Evolutionary conservation across 768 basidiomycete species (phyloP).

Genomic region (Hypsizygus marmoreus): DNA sequence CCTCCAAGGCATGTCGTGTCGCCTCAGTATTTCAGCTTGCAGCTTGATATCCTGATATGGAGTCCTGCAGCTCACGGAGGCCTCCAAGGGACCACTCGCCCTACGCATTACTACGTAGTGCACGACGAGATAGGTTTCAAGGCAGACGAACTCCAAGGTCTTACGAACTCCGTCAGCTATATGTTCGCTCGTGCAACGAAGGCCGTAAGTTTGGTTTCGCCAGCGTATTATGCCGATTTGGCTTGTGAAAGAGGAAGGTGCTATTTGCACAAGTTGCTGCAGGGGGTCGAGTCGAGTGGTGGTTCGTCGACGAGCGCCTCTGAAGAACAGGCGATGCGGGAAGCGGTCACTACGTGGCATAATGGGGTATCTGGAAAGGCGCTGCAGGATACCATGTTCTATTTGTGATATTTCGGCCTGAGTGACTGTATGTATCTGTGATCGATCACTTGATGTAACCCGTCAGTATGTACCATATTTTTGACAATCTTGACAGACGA

Average conservation of each 20-base stretch:
- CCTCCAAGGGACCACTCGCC: conserved; percentile 69
- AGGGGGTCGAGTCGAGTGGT: conserved; percentile 41
- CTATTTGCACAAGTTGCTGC: conserved; percentile 74
- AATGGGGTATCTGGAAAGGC: conserved; percentile 48
- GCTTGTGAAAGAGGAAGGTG: conserved; percentile 65
- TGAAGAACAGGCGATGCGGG: conserved; percentile 52
- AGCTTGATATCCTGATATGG: background rate
- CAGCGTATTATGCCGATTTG: conserved; percentile 83
- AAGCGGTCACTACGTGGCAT: conserved; percentile 59
- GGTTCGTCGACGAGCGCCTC: conserved; percentile 35
- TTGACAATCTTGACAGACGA: too few relatives aligned
- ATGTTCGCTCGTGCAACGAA: conserved; percentile 87
- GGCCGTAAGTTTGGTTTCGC: conserved; percentile 79
- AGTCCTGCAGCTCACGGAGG: conserved; percentile 62
- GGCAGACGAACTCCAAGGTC: conserved; percentile 69
- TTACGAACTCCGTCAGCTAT: conserved; percentile 74
- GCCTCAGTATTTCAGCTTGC: background rate
- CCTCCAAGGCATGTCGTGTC: conserved; percentile 50
- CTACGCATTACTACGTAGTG: conserved; percentile 82
- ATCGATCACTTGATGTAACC: too few relatives aligned
- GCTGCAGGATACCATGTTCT: conserved; percentile 76
- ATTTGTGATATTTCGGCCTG: conserved; percentile 47
- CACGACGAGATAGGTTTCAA: conserved; percentile 75
- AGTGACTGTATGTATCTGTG: background rate
- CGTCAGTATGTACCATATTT: too few relatives aligned